Conservation (phyloP, 306 rosid species). For the Herpetospermum pedunculosum region DNA sequence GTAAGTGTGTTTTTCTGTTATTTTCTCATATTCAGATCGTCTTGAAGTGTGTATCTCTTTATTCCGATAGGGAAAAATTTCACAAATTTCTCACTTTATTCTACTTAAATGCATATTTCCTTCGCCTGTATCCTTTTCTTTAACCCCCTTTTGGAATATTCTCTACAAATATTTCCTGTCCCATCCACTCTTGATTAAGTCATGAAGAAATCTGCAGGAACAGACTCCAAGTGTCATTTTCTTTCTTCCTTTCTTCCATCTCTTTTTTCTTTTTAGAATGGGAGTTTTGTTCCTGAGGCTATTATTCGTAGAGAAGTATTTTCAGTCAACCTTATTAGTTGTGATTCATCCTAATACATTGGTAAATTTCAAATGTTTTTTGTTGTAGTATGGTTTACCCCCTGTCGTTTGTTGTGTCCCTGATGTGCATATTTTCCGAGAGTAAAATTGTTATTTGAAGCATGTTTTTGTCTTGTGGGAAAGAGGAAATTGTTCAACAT, state of each 20-base stretch:
- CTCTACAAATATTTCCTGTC: not conserved
- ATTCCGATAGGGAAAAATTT: not conserved
- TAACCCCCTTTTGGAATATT: not conserved
- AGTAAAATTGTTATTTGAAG: not conserved
- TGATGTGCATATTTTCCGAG: not conserved
- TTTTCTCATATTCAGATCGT: no score
- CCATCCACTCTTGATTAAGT: not conserved
- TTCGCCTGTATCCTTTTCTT: not conserved
- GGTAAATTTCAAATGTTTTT: no score
- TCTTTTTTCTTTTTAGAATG: not conserved
- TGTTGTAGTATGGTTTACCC: no score
- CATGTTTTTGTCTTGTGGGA: not conserved
- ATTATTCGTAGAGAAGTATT: not conserved
- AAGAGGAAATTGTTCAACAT: not conserved
- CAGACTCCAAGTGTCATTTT: not conserved
- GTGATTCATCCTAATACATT: no score
- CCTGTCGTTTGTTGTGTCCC: no score
- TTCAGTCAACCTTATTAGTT: not conserved
- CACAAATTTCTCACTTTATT: not conserved
- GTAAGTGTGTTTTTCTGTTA: no score
- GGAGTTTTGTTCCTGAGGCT: not conserved
- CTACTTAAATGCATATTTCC: not conserved
- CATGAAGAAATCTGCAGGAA: not conserved
- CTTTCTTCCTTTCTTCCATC: not conserved
- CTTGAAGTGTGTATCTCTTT: no score